Evolutionary conservation across 2,329 filamentous ascomycete genomes (phyloP).

Genomic region (Clonostachys sp.): DNA sequence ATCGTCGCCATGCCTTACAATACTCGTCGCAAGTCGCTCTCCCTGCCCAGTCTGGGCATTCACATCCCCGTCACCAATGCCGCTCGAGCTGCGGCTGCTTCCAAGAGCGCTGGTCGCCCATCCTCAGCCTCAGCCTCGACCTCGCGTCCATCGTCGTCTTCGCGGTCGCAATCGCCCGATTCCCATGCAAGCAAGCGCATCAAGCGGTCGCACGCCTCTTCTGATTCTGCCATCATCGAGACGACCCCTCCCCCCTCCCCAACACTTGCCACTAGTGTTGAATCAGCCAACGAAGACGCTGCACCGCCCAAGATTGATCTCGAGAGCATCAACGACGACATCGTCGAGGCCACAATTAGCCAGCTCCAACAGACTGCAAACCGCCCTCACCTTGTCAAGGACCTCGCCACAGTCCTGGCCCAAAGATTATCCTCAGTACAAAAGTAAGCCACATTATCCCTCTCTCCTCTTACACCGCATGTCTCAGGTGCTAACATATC

Average conservation of each 20-base stretch:
- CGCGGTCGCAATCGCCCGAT: constrained; percentile 19
- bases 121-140: constrained; percentile 18
- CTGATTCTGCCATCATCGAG: constrained; percentile 73
- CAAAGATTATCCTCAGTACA: constrained; percentile 77
- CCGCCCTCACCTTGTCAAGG: constrained; percentile 89
- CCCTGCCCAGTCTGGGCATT: constrained; percentile 87
- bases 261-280: constrained; percentile 16
- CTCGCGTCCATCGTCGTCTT: constrained; percentile 19
- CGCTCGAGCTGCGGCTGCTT: constrained; percentile 48
- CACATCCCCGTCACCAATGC: constrained; percentile 69
- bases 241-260: constrained; percentile 61
- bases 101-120: constrained; percentile 31
- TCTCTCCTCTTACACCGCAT: constrained; percentile 16
- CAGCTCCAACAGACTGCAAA: constrained; percentile 89
- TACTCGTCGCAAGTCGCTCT: constrained; percentile 93
- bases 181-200: constrained; percentile 57
- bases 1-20: constrained; percentile 76
- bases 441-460: constrained; percentile 62
- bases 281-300: constrained; percentile 14
- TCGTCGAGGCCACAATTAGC: constrained; percentile 84
- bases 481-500: constrained; percentile 2
- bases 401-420: constrained; percentile 77
- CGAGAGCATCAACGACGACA: constrained; percentile 86
- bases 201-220: constrained; percentile 69
- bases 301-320: constrained; percentile 47